phyloP scores from a whole-genome alignment of 495 filamentous ascomycete genomes.

The Monascus purpureus region DNA sequence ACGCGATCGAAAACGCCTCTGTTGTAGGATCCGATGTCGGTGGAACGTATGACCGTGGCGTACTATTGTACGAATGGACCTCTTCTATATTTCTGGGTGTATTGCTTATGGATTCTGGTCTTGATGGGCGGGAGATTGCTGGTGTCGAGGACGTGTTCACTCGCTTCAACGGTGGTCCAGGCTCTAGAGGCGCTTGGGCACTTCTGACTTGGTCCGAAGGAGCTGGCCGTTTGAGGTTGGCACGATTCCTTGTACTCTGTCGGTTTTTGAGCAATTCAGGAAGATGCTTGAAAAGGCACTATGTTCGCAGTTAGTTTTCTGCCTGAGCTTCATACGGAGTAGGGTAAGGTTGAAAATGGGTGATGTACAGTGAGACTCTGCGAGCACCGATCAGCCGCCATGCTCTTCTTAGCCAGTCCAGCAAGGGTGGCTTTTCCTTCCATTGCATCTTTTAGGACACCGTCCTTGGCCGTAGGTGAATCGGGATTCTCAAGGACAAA shows the following conservation, averaged over 20 bases:
- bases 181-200: slow-evolving; percentile 12
- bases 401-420: slow-evolving; percentile 63
- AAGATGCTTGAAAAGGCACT: slow-evolving; percentile 71
- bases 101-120: slow-evolving; percentile 9
- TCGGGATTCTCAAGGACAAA: slow-evolving; percentile 84
- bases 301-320: neutral
- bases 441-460: slow-evolving; percentile 69
- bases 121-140: slow-evolving; percentile 11
- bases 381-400: slow-evolving; percentile 79
- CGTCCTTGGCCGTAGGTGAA: slow-evolving; percentile 52
- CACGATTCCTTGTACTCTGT: slow-evolving; percentile 27
- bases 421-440: slow-evolving; percentile 72
- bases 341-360: neutral
- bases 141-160: slow-evolving; percentile 35
- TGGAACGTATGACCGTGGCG: slow-evolving; percentile 8
- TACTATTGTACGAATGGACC: slow-evolving; percentile 4
- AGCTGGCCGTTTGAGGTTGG: slow-evolving; percentile 29
- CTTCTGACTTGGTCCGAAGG: slow-evolving; percentile 14
- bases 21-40: slow-evolving; percentile 11
- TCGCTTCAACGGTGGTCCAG: slow-evolving; percentile 20
- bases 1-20: slow-evolving; percentile 21
- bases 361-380: slow-evolving; percentile 51
- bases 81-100: slow-evolving; percentile 22
- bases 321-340: neutral
- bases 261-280: slow-evolving; percentile 50